Conservation (phyloP, 2,329 filamentous ascomycete genomes). For the Ophiostoma himal-ulmi region DNA sequence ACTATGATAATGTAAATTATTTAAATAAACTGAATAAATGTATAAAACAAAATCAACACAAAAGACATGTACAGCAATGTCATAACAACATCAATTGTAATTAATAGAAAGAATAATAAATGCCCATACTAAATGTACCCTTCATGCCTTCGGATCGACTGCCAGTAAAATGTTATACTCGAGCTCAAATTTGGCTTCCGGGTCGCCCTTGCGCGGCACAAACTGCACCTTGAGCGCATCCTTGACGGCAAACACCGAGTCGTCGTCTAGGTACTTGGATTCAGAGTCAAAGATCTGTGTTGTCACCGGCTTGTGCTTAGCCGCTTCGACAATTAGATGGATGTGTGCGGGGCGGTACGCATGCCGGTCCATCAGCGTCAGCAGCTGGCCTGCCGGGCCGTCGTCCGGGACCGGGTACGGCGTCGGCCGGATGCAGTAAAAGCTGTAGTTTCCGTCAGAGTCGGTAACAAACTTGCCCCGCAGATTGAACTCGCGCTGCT, state of each 20-base stretch:
- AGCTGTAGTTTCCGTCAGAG: constrained; percentile 55
- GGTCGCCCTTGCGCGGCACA: constrained; percentile 29
- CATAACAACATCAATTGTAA: neutral
- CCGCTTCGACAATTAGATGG: constrained; percentile 40
- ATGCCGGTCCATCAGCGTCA: constrained; percentile 35
- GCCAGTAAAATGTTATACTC: constrained; percentile 32
- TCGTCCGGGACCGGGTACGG: constrained; percentile 40
- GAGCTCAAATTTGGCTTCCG: constrained; percentile 32
- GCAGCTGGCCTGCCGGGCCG: constrained; percentile 32
- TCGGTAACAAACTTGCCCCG: constrained; percentile 32
- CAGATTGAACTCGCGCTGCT: constrained; percentile 25
- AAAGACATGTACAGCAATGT: neutral
- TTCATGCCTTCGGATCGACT: neutral
- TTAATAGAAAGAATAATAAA: neutral
- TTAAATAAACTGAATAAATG: neutral
- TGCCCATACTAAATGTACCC: neutral
- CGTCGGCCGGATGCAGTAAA: constrained; percentile 58
- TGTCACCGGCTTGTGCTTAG: constrained; percentile 61
- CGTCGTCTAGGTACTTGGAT: constrained; percentile 50
- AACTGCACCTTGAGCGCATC: constrained; percentile 36
- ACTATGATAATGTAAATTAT: neutral
- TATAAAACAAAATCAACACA: neutral
- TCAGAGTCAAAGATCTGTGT: constrained; percentile 63
- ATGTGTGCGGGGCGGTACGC: constrained; percentile 37
- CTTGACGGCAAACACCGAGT: constrained; percentile 41